These are phyloP conservation scores for Condylostoma magnum DNA, from an alignment of 169 alveolate species.

Conservation along the genomic window DNA sequence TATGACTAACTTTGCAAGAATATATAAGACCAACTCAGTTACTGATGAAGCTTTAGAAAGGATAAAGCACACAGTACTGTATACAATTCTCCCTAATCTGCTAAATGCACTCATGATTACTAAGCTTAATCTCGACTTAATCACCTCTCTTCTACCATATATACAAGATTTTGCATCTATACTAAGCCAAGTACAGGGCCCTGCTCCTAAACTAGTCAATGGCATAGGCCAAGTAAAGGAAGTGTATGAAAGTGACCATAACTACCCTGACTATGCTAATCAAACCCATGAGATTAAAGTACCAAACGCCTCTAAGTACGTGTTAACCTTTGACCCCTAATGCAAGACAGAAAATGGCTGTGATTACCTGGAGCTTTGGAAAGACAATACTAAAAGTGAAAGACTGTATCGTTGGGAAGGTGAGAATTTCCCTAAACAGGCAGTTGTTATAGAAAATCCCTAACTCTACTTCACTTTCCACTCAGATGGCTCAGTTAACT, in stretches of 20 bases:
- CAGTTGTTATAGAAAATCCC: not conserved
- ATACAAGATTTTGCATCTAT: not conserved
- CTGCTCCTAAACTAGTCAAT: not conserved
- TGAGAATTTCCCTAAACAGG: slow-evolving; percentile 2
- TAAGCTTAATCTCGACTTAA: not conserved
- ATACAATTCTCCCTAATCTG: not conserved
- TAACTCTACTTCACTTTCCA: slow-evolving; percentile 7
- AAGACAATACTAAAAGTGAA: not conserved
- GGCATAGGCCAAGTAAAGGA: not conserved
- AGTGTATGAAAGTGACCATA: slow-evolving; percentile 18
- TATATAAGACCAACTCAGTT: not conserved
- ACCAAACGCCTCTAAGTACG: slow-evolving; percentile 11
- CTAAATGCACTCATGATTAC: not conserved
- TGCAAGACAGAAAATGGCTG: slow-evolving; percentile 31
- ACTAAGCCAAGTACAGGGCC: not conserved
- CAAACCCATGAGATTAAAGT: not conserved
- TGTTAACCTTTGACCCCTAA: slow-evolving; percentile 20
- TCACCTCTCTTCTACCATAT: not conserved
- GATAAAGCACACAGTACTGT: not conserved
- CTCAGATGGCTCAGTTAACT: slow-evolving; percentile 26
- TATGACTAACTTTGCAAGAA: no score
- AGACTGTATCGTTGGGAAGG: not conserved
- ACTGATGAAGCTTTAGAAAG: not conserved
- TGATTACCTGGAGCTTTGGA: slow-evolving; percentile 23
- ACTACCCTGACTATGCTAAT: not conserved